Base-by-base conservation (phyloP, 2,329 filamentous ascomycete species). In the Talaromyces pinophilus region DNA sequence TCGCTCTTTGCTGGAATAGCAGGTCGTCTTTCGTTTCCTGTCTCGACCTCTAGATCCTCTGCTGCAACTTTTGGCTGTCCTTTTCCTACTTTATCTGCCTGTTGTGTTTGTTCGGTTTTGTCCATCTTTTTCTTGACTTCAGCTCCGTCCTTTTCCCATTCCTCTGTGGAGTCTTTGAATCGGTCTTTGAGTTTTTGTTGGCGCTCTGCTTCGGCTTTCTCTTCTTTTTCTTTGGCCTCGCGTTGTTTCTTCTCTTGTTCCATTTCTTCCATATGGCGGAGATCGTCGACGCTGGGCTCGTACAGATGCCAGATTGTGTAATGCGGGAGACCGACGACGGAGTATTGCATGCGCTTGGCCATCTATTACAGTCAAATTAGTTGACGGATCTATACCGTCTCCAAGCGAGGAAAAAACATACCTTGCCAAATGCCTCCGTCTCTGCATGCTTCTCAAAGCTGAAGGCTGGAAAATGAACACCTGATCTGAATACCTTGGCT, bases 301-400 rank as follows among this genome's bases (percentile, higher is more conserved):
- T 99, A 99, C 74, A 99, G 84, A 88, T 99, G 95, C 95, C 95
- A 99, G 70, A 99, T 97, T 0, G 93, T 97, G 79, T 99, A 99
- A 77, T 99, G 95, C 6, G 95, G 95, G 57, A 99, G 85, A 38
- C 95, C 95, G 67, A 99, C 91, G 19, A 99, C 95, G 0, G 93
- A 97, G 75, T 92, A 98, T 67, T 91, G 86, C 95, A 99, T 98
- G 67, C 92, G 90, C 79, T 92, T 95, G 17, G 95, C 92, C 95
- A 99, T 99, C 93, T 97, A 69, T 22, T 57, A n/a, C 19, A 28
- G 25, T 28, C 13, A 17, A 13, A 13, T 46, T 30, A 44, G 38
- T 60, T 15, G n/a, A 17, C 17, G 22, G 22, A 25, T 8, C 25
- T 15, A 7, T 7, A 10, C n/a, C 38, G 5, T 22, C 6, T 55